A percentile compares a stretch with the other conserved stretches of the same genome.
phyloP scores from a whole-genome alignment of 352 stramenopile species.

The Aphanomyces cochlioides region DNA sequence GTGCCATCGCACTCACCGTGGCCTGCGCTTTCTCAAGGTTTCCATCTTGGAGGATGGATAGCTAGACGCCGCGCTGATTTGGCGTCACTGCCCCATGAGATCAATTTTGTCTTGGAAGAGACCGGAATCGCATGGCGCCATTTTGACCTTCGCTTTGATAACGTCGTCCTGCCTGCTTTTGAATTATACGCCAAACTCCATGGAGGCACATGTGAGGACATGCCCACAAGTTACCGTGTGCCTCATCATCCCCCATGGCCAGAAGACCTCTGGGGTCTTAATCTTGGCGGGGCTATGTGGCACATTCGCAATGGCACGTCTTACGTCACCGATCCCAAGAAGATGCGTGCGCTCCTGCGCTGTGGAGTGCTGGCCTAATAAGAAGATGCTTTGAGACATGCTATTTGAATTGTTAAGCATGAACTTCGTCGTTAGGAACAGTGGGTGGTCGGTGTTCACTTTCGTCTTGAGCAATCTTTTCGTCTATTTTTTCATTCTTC shows the following conservation, averaged over 20 bases:
- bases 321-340: constrained; percentile 64
- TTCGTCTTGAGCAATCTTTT: too few relatives aligned
- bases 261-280: constrained; percentile 54
- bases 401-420: neutral
- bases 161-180: constrained; percentile 65
- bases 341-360: constrained; percentile 51
- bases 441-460: too few relatives aligned
- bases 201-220: constrained; percentile 46
- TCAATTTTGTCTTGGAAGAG: constrained; percentile 54
- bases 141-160: constrained; percentile 62
- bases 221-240: constrained; percentile 74
- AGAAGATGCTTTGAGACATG: neutral
- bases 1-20: constrained; percentile 54
- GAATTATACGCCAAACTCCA: constrained; percentile 52
- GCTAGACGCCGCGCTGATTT: constrained; percentile 51
- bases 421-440: too few relatives aligned
- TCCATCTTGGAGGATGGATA: constrained; percentile 73
- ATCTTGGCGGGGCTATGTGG: constrained; percentile 71
- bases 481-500: neutral
- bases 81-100: constrained; percentile 39
- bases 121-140: constrained; percentile 69
- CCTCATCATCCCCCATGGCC: constrained; percentile 58
- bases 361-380: constrained; percentile 45
- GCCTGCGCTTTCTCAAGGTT: constrained; percentile 51
- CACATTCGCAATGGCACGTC: constrained; percentile 82